Base-by-base conservation (phyloP, 2,329 filamentous ascomycete species). In the Dothistroma septosporum region DNA sequence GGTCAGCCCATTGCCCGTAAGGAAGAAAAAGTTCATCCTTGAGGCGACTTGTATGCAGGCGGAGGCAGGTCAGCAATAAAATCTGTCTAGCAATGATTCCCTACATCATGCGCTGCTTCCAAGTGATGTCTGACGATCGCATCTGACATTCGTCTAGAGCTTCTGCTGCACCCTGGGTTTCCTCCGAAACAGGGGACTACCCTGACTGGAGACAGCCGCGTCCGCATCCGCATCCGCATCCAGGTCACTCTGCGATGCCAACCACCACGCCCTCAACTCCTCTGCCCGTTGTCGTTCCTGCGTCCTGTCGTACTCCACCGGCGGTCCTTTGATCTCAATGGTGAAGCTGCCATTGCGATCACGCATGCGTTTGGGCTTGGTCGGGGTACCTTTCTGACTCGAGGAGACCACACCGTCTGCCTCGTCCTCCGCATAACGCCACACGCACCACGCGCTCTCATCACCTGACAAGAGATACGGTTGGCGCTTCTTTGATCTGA, bases 401-500 rank as follows among this genome's bases (percentile, higher is more conserved):
- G 41, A 44, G 19, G 47, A 12, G 4, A 50, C 11, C 3, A 57
- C 35, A 4, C 32, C 68, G 5, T 63, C 70, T 53, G 69, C 68
- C 10, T 55, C 72, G 68, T 64, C 46, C 60, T 70, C 64, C 16
- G 53, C 57, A 28, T 65, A 64, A 4, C 76, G 69, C 77, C 79
- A 82, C 2, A 80, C 79, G 59, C 77, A 79, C 79, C 79, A 82
- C 2, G 72, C 73, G 57, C 76, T 78, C 53, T 76, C 73, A 6
- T 79, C 78, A 1, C 68, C 72, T 35, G 76, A 79, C 9, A 76
- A 55, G 9, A 82, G 16, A 65, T 70, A 68, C 53, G 71, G n/a
- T 71, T 66, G 58, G 11, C 71, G 66, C 53, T 77, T 76, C 16
- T 72, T 62, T 14, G 72, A 76, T 66, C 74, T 76, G n/a, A 81